Percentiles rank a stretch among this genome's conserved stretches.
phyloP scores from a whole-genome alignment of 169 alveolate genomes.

The Cyclospora cayetanensis region DNA sequence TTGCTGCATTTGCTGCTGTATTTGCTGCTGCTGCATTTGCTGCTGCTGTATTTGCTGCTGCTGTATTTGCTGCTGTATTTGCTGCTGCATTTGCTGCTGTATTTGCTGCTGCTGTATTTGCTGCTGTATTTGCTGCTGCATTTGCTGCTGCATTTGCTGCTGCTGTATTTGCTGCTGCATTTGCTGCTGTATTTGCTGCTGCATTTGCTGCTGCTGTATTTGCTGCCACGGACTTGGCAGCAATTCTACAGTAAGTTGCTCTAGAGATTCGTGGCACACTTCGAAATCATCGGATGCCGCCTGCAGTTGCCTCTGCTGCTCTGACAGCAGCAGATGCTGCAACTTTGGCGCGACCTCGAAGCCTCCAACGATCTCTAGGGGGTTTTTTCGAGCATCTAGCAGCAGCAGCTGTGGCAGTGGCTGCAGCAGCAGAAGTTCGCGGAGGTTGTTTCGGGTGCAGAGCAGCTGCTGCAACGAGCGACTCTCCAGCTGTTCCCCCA shows the following conservation, averaged over 20 bases:
- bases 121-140: conserved; percentile 72
- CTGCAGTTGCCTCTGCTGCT: neutral
- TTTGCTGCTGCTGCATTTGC: too few relatives aligned
- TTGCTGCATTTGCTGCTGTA: too few relatives aligned
- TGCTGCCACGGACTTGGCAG: neutral
- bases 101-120: conserved; percentile 66
- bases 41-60: too few relatives aligned
- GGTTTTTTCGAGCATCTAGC: neutral
- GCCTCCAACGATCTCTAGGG: neutral
- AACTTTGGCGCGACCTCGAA: neutral
- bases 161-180: neutral
- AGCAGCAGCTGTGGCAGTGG: conserved; percentile 44
- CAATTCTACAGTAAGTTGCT: neutral
- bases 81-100: neutral
- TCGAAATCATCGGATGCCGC: neutral
- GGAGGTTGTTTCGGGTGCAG: neutral
- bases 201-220: conserved; percentile 26
- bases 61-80: too few relatives aligned
- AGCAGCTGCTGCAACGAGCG: neutral
- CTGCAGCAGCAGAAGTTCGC: conserved; percentile 39
- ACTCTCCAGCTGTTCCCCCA: neutral
- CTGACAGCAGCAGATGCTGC: conserved; percentile 18
- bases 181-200: conserved; percentile 26
- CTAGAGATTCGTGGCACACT: neutral
- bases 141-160: conserved; percentile 37